phyloP scores from a whole-genome alignment of 2,329 filamentous ascomycete species.

The Fusarium subtropicale region DNA sequence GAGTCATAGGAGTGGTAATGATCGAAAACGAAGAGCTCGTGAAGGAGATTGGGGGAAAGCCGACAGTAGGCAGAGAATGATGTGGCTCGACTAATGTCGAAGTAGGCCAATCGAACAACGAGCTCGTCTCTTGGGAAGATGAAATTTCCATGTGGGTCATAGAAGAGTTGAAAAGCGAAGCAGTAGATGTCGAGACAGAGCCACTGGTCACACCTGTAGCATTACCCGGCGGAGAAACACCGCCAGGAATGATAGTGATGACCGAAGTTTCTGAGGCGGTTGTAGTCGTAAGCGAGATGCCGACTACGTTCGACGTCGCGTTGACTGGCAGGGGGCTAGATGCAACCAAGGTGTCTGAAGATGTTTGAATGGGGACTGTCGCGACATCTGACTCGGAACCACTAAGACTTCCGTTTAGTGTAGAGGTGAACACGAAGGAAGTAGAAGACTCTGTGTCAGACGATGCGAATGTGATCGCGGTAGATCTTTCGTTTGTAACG shows the following conservation, averaged over 20 bases:
- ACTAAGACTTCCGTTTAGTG: not conserved
- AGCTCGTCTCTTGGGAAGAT: slow-evolving; percentile 7
- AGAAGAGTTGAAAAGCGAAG: slow-evolving; percentile 17
- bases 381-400: slow-evolving; percentile 4
- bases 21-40: slow-evolving; percentile 16
- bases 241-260: slow-evolving; percentile 36
- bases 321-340: slow-evolving; percentile 24
- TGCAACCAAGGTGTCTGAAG: slow-evolving; percentile 3
- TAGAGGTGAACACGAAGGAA: not conserved
- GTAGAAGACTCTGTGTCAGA: slow-evolving; percentile 9
- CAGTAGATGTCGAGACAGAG: slow-evolving; percentile 5
- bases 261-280: slow-evolving; percentile 29
- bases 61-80: not conserved
- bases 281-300: slow-evolving; percentile 7
- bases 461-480: not conserved
- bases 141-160: not conserved
- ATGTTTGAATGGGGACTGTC: not conserved
- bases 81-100: slow-evolving; percentile 17
- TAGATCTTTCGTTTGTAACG: not conserved
- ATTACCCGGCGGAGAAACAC: slow-evolving; percentile 18
- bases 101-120: slow-evolving; percentile 35
- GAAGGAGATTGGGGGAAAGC: slow-evolving; percentile 13
- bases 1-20: slow-evolving; percentile 25
- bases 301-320: slow-evolving; percentile 4
- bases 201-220: slow-evolving; percentile 5